A percentile compares a stretch with the other conserved stretches of the same genome.
Evolutionary conservation across 352 stramenopile genomes (phyloP).

Genomic region (Globisporangium takayamanum): DNA sequence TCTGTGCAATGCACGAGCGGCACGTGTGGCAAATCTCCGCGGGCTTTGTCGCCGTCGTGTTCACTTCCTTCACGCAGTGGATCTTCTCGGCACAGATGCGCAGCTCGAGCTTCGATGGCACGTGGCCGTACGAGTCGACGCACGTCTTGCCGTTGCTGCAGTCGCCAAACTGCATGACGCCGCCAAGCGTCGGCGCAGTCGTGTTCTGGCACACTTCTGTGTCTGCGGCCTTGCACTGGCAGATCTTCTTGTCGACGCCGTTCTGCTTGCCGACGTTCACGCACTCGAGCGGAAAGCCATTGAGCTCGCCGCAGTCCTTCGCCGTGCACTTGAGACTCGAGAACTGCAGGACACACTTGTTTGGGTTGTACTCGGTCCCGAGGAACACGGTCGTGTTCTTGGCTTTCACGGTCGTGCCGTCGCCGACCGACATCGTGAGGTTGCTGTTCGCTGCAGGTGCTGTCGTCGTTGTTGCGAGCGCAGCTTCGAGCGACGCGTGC

Average conservation of each 20-base stretch:
- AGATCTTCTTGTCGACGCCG: slow-evolving; percentile 61
- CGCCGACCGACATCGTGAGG: slow-evolving; percentile 52
- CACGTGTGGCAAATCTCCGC: slow-evolving; percentile 77
- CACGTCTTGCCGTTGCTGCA: slow-evolving; percentile 44
- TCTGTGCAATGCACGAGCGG: slow-evolving; percentile 73
- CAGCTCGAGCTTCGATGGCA: slow-evolving; percentile 32
- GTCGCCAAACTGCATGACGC: slow-evolving; percentile 56
- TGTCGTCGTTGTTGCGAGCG: slow-evolving; percentile 4
- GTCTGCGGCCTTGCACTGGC: slow-evolving; percentile 41
- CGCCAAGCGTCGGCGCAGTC: slow-evolving; percentile 25
- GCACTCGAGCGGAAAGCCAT: slow-evolving; percentile 65
- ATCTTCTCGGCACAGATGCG: slow-evolving; percentile 65
- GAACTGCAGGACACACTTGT: slow-evolving; percentile 66
- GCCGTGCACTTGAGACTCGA: slow-evolving; percentile 44
- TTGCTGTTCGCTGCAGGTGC: slow-evolving; percentile 11
- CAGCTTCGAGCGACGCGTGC: not conserved
- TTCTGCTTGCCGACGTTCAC: slow-evolving; percentile 51
- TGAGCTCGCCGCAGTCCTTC: slow-evolving; percentile 54
- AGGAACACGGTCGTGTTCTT: slow-evolving; percentile 49
- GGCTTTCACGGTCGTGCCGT: slow-evolving; percentile 47
- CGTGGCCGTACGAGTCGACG: slow-evolving; percentile 61
- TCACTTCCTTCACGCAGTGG: slow-evolving; percentile 64
- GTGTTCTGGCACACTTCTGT: slow-evolving; percentile 44
- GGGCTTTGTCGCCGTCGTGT: slow-evolving; percentile 50
- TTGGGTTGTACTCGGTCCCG: slow-evolving; percentile 63